Conservation (phyloP, 2,329 filamentous ascomycete species). For the Beauveria asiatica region DNA sequence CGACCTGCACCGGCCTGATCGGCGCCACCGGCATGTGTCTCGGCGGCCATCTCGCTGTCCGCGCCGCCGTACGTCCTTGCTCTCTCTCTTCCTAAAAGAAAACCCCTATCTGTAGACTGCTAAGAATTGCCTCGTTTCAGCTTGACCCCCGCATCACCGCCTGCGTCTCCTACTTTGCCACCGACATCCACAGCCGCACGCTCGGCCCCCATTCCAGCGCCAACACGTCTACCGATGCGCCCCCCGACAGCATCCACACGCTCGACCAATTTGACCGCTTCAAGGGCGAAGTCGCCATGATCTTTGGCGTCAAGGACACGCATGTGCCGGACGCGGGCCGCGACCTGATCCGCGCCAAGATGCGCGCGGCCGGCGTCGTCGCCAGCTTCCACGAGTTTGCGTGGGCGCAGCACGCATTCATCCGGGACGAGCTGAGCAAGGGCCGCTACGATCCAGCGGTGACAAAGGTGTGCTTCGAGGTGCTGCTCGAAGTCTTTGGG, state of each 20-base stretch:
- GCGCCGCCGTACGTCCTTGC: constrained; percentile 37
- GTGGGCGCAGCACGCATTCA: constrained; percentile 94
- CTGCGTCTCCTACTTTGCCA: constrained; percentile 83
- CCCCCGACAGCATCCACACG: constrained; percentile 37
- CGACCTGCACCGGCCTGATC: constrained; percentile 73
- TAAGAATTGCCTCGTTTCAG: constrained; percentile 17
- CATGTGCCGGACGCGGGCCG: constrained; percentile 78
- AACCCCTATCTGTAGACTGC: too few relatives aligned
- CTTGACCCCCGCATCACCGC: constrained; percentile 70
- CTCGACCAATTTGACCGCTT: constrained; percentile 53
- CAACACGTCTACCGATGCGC: constrained; percentile 34
- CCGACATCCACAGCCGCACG: constrained; percentile 74
- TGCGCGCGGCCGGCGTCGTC: constrained; percentile 64
- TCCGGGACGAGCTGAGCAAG: constrained; percentile 85
- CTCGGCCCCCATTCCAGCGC: constrained; percentile 53
- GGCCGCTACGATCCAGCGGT: constrained; percentile 88
- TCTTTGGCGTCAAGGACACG: constrained; percentile 85
- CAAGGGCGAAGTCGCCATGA: constrained; percentile 78
- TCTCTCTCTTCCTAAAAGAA: neutral
- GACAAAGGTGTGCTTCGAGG: constrained; percentile 81
- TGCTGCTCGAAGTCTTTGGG: constrained; percentile 78
- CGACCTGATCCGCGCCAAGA: constrained; percentile 72
- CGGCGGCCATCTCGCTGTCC: constrained; percentile 74
- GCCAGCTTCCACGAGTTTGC: constrained; percentile 84
- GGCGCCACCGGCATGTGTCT: constrained; percentile 87